phyloP scores from a whole-genome alignment of 179 eudicot species.

The Nepenthes alata region DNA sequence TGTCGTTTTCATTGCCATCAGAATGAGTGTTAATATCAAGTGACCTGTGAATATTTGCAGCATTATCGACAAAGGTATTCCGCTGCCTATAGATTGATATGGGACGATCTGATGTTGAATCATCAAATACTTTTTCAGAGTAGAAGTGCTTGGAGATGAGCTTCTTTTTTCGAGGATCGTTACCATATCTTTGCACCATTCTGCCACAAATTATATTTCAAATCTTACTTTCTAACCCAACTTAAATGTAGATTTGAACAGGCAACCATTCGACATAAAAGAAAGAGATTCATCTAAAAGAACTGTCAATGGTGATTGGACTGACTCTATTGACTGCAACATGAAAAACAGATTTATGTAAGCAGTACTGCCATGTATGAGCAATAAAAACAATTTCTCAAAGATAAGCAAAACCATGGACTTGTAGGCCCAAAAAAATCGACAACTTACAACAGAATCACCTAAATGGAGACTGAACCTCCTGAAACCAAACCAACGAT shows the following conservation, averaged over 20 bases:
- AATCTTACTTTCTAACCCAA: no score
- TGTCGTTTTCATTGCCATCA: conserved; percentile 8
- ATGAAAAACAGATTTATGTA: no score
- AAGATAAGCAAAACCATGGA: no score
- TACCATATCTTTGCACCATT: conserved; percentile 22
- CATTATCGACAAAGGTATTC: conserved; percentile 14
- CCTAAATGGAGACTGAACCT: no score
- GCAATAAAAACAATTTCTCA: no score
- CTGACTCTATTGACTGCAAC: no score
- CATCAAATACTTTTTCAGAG: conserved; percentile 24
- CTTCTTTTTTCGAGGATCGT: conserved; percentile 29
- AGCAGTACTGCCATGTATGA: no score
- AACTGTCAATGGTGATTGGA: no score
- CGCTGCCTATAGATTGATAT: conserved; percentile 19
- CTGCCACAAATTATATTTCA: conserved; percentile 12
- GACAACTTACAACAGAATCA: no score
- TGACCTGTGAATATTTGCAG: conserved; percentile 6
- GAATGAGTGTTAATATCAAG: conserved; percentile 10
- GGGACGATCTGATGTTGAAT: conserved; percentile 20
- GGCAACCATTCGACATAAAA: neutral
- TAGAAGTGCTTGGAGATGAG: conserved; percentile 26
- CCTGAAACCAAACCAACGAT: no score
- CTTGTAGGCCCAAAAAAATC: no score
- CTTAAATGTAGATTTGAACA: neutral
- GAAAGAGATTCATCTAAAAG: neutral